These are phyloP conservation scores for Eimeria sp. DNA, from an alignment of 169 alveolate genomes.

Conservation along the genomic window DNA sequence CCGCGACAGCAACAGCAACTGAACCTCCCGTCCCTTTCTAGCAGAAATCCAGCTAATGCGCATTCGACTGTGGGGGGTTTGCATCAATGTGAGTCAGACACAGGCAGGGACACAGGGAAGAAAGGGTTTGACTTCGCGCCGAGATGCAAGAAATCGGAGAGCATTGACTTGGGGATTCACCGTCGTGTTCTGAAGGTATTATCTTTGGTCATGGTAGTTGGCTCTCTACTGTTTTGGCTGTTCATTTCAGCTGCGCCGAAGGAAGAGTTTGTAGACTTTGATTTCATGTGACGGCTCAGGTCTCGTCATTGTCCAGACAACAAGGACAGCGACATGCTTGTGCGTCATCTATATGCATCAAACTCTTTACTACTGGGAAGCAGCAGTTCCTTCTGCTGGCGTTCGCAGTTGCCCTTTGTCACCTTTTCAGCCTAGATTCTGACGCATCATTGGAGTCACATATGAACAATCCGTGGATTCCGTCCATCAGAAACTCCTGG, in stretches of 20 bases:
- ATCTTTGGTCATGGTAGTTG: neutral
- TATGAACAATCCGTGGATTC: neutral
- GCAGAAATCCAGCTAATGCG: neutral
- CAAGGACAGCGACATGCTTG: neutral
- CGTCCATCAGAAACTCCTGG: neutral
- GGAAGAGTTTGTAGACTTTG: slow-evolving; percentile 75
- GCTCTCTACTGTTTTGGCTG: slow-evolving; percentile 40
- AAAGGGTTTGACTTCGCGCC: neutral
- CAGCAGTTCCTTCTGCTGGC: slow-evolving; percentile 24
- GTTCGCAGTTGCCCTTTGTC: neutral
- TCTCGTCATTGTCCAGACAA: neutral
- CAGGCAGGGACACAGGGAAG: neutral
- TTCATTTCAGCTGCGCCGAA: slow-evolving; percentile 24
- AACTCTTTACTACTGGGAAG: slow-evolving; percentile 19
- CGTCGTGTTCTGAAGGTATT: slow-evolving; percentile 8
- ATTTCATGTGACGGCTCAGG: slow-evolving; percentile 57
- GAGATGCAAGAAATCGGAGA: neutral
- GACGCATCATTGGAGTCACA: neutral
- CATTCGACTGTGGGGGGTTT: slow-evolving; percentile 7
- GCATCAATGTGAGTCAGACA: slow-evolving; percentile 10
- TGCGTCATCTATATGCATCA: neutral
- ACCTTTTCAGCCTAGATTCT: neutral
- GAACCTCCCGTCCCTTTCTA: neutral
- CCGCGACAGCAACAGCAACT: slow-evolving; percentile 24
- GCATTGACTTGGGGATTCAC: neutral